Percentiles rank a stretch among this genome's conserved stretches.
phyloP scores from a whole-genome alignment of 345 rosid genomes.

The Pugionium dolabratum region DNA sequence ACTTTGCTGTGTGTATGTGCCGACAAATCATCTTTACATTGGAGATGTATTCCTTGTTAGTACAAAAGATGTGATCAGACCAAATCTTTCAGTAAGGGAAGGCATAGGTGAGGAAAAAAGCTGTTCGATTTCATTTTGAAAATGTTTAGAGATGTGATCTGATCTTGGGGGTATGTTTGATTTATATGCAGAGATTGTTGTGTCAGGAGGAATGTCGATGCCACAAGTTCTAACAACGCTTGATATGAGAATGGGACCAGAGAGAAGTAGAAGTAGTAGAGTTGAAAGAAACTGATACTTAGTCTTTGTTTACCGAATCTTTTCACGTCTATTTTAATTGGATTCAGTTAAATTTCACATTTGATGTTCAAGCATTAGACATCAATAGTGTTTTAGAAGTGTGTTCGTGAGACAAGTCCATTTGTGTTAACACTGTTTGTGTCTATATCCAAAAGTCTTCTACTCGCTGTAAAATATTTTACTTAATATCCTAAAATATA shows the following conservation, averaged over 20 bases:
- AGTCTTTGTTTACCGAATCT: constrained; percentile 15
- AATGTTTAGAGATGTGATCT: not conserved
- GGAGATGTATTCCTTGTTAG: constrained; percentile 89
- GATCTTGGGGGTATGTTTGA: constrained; percentile 26
- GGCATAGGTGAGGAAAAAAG: constrained; percentile 75
- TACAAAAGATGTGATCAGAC: constrained; percentile 86
- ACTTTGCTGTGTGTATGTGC: constrained; percentile 93
- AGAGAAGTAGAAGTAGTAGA: constrained; percentile 64
- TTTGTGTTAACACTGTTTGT: no score
- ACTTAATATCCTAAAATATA: no score
- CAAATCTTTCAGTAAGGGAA: constrained; percentile 93
- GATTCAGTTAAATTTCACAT: constrained; percentile 14
- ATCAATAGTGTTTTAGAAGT: constrained; percentile 18
- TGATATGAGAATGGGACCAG: constrained; percentile 48
- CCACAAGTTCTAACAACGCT: constrained; percentile 81
- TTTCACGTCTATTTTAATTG: no score
- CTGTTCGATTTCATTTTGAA: not conserved
- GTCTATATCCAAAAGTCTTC: no score
- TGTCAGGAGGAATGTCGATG: constrained; percentile 98
- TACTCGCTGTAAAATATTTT: no score
- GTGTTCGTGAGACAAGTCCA: no score
- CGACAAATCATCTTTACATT: constrained; percentile 96
- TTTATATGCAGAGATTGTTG: constrained; percentile 75
- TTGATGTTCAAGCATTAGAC: constrained; percentile 18
- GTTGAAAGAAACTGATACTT: constrained; percentile 52